These are phyloP conservation scores for Candida ficus DNA, from an alignment of 805 yeast genomes.

Conservation along the genomic window DNA sequence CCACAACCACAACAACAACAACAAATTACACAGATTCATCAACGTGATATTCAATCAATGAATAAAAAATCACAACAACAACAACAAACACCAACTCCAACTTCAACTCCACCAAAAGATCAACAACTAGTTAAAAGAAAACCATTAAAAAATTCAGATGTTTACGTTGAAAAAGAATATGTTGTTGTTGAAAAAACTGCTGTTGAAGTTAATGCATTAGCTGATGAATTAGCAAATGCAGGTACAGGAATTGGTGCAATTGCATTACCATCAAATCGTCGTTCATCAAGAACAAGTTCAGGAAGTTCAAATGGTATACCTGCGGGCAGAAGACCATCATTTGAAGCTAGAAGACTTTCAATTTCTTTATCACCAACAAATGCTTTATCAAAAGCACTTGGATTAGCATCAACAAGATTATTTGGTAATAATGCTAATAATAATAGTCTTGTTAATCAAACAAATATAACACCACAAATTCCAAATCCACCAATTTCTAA, in stretches of 20 bases:
- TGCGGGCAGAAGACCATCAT: conserved; percentile 47
- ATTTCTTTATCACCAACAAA: conserved; percentile 73
- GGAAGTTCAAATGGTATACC: conserved; percentile 37
- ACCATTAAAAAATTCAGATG: conserved; percentile 34
- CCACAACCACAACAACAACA: not conserved
- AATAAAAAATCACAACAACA: conserved; percentile 9
- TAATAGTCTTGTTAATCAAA: no score
- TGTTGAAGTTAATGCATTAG: conserved; percentile 92
- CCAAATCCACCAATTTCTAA: conserved; percentile 9
- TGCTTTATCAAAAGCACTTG: conserved; percentile 83
- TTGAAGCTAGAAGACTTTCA: conserved; percentile 49
- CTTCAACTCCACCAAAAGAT: not conserved
- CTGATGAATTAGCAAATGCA: conserved; percentile 79
- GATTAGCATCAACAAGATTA: conserved; percentile 80
- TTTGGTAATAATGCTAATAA: conserved; percentile 58
- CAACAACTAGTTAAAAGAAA: not conserved
- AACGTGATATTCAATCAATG: conserved; percentile 22
- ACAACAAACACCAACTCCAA: conserved; percentile 3
- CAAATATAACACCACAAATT: conserved; percentile 9
- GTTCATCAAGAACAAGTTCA: conserved; percentile 42
- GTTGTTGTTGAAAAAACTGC: conserved; percentile 93
- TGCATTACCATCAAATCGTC: conserved; percentile 27
- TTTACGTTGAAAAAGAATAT: conserved; percentile 72
- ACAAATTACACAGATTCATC: not conserved
- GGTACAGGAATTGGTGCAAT: conserved; percentile 48